Evolutionary conservation across 1,139 yeast species (phyloP).

Genomic region (Meyerozyma sp.): DNA sequence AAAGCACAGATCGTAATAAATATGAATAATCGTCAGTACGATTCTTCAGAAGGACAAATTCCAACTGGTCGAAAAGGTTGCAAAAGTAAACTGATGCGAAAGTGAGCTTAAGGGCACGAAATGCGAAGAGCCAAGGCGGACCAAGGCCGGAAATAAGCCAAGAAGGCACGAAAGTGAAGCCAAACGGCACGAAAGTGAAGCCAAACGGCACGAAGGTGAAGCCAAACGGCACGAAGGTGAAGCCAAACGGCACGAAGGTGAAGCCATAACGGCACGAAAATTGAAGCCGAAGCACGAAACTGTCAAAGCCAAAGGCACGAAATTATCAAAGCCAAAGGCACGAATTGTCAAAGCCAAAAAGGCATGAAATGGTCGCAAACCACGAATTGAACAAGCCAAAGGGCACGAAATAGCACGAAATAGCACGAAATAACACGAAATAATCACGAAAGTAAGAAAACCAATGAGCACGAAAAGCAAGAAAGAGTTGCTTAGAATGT

Average conservation of each 20-base stretch:
- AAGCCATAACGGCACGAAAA: constrained; percentile 1
- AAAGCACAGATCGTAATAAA: constrained; percentile 1
- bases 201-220: neutral
- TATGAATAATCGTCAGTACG: neutral
- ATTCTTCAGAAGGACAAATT: neutral
- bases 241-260: neutral
- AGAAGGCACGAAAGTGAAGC: neutral
- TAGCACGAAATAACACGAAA: constrained; percentile 2
- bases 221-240: constrained; percentile 1
- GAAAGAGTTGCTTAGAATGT: constrained; percentile 12
- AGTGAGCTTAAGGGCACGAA: neutral
- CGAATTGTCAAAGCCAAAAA: neutral
- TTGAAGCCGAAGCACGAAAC: constrained; percentile 1
- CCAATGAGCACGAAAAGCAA: no score
- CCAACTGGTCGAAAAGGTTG: neutral
- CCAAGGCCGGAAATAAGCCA: neutral
- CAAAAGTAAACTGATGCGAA: neutral
- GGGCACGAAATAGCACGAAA: neutral
- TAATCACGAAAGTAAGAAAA: no score
- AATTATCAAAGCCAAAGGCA: neutral
- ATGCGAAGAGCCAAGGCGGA: neutral
- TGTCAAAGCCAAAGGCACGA: constrained; percentile 1
- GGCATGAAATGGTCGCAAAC: constrained; percentile 1
- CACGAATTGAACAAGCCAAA: neutral
- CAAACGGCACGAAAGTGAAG: neutral